phyloP scores from a whole-genome alignment of 83 land plant species.

The Thuja plicata region DNA sequence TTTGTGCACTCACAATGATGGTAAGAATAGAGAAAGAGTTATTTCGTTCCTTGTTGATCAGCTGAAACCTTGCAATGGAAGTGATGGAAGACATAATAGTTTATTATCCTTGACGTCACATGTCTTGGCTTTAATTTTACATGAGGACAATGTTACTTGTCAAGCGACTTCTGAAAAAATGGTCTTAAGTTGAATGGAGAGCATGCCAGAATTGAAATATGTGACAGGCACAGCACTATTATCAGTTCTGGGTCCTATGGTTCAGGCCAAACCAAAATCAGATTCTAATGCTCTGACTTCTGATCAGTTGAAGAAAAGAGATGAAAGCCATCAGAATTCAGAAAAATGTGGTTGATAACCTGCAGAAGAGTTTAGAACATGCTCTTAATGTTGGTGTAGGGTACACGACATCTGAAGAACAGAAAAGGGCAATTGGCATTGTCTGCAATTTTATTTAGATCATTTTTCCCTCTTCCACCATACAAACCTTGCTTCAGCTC shows the following conservation, averaged over 20 bases:
- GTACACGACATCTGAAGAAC: conserved; percentile 61
- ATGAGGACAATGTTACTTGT: conserved; percentile 80
- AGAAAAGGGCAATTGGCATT: conserved; percentile 73
- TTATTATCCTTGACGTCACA: conserved; percentile 78
- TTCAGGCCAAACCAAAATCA: conserved; percentile 71
- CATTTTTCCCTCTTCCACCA: conserved; percentile 74
- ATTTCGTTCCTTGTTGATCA: conserved; percentile 72
- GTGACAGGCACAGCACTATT: conserved; percentile 85
- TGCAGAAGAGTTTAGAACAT: conserved; percentile 36
- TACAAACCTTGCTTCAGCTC: conserved; percentile 93
- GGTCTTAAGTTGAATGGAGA: conserved; percentile 53
- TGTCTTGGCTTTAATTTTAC: conserved; percentile 84
- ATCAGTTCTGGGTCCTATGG: conserved; percentile 81
- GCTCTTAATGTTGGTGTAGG: conserved; percentile 38
- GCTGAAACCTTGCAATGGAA: conserved; percentile 46
- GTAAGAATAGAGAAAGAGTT: conserved; percentile 71
- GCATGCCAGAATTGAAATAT: conserved; percentile 75
- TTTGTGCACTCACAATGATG: conserved; percentile 87
- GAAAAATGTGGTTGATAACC: conserved; percentile 39
- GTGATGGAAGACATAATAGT: conserved; percentile 28
- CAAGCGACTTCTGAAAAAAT: conserved; percentile 77
- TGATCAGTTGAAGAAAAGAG: conserved; percentile 47
- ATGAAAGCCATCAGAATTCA: conserved; percentile 18
- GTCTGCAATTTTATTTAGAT: conserved; percentile 69
- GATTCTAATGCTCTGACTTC: conserved; percentile 32